These are phyloP conservation scores for Schoenoplectus triqueter DNA, from an alignment of 202 grass and related monocot species.

Conservation along the genomic window DNA sequence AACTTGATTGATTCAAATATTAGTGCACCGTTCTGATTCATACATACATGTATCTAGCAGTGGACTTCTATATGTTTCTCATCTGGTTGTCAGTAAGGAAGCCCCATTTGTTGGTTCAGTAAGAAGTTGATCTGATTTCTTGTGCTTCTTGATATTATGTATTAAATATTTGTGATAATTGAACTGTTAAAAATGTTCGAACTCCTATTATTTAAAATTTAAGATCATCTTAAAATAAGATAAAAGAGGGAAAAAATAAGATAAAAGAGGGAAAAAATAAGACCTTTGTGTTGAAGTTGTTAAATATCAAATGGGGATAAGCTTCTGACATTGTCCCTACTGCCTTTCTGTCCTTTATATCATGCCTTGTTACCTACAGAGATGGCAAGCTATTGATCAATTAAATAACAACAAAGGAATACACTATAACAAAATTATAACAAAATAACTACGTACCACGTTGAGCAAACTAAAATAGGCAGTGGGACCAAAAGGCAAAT, in stretches of 20 bases:
- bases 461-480: constrained; percentile 92
- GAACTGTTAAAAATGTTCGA: neutral
- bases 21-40: neutral
- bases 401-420: neutral
- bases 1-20: constrained; percentile 14
- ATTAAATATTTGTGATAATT: neutral
- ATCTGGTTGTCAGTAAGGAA: neutral
- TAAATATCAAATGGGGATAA: constrained; percentile 87
- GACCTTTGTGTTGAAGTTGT: constrained; percentile 83
- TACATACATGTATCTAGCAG: neutral
- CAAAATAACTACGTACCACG: constrained; percentile 66
- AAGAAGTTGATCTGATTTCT: neutral
- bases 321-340: constrained; percentile 96
- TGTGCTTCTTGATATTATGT: neutral
- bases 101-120: constrained; percentile 7
- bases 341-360: constrained; percentile 88
- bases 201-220: neutral
- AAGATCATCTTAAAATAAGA: constrained; percentile 5
- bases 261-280: constrained; percentile 27
- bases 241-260: neutral
- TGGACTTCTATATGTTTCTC: neutral
- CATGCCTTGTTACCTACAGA: constrained; percentile 75
- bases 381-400: constrained; percentile 10
- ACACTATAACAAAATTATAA: neutral
- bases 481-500: constrained; percentile 86